phyloP scores from a whole-genome alignment of 1,284 basidiomycete genomes.

The Papiliotrema fonsecae region DNA sequence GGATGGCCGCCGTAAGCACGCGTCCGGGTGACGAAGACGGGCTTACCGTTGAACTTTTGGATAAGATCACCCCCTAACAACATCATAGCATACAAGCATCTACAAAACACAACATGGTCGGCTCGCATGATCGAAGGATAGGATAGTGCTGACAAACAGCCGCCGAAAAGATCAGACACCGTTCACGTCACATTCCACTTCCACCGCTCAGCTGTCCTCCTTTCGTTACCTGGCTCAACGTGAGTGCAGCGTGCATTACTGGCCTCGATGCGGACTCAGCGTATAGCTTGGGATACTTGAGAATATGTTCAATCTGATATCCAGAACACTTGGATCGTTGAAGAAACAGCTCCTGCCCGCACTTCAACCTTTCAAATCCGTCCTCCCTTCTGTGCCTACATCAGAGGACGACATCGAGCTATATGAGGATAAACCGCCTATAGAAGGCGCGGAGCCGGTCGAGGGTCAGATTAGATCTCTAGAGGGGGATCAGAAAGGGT shows the following conservation, averaged over 20 bases:
- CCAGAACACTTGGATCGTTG: slow-evolving; percentile 20
- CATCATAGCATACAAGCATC: too few species aligned
- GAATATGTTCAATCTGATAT: slow-evolving; percentile 7
- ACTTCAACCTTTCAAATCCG: slow-evolving; percentile 17
- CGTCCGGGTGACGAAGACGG: too few species aligned
- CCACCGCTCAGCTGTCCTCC: slow-evolving; percentile 28
- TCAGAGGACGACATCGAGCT: slow-evolving; percentile 26
- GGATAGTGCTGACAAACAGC: slow-evolving; percentile 13
- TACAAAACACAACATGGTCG: too few species aligned
- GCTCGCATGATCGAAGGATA: too few species aligned
- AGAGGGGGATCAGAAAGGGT: slow-evolving; percentile 11
- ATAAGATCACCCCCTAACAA: too few species aligned
- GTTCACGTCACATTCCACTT: slow-evolving; percentile 41
- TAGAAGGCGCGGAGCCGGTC: slow-evolving; percentile 21
- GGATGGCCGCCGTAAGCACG: too few species aligned
- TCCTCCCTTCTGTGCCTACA: slow-evolving; percentile 14
- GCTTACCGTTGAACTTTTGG: too few species aligned
- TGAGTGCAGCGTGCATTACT: slow-evolving; percentile 9
- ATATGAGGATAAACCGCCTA: slow-evolving; percentile 25
- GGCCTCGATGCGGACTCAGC: neutral
- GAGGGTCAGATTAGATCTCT: slow-evolving; percentile 9
- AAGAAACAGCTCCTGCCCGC: slow-evolving; percentile 29
- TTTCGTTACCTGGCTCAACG: slow-evolving; percentile 37
- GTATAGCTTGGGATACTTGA: neutral
- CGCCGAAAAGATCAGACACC: slow-evolving; percentile 28